Evolutionary conservation across 2,329 filamentous ascomycete species (phyloP), one percentile per base, ranked within the genome.

Genomic region (Claviceps capensis): DNA sequence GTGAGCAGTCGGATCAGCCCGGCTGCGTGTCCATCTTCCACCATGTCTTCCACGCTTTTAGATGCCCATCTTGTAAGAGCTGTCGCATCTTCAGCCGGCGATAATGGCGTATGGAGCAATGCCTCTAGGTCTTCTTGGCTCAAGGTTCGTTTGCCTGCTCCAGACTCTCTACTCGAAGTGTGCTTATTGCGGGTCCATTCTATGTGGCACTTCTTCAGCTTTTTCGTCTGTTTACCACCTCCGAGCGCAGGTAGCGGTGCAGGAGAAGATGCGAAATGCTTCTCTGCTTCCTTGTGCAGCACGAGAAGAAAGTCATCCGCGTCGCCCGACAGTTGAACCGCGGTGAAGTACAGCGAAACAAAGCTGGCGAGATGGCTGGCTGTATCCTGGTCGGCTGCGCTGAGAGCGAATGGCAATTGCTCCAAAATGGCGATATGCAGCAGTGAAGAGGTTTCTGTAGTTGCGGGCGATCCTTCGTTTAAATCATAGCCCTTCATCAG

Each of bases 1-100:
- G 81, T 84, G 11, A 96, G 74, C 59, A 91, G 85, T 37, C 84
- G 73, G 47, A 95, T 74, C 34, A 97, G 70, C 2, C 81, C 76
- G 14, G 77, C 74, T 22, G 87, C 75, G 59, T 86, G 78, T 6
- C 85, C 86, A 56, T 93, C 86, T 59, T 93, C 87, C 8, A 94
- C 72, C 1, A 88, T 78, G 60, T 90, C 82, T 44, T 90, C 85
- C 0, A 87, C 72, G 36, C 87, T 83, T 62, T 94, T 91, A 56
- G 80, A 77, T 43, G 78, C 74, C 88, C 88, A 95, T 61, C 72
- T 79, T 5, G 72, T 64, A 14, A 84, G 67, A 0, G 75, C 71
- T 5, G 71, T 66, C 52, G 74, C 75, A 55, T 83, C 78, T 36
- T 73, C 73, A 22, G 69, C 69, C 3, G 64, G 66, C 1, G 65